These are phyloP conservation scores for Sparassis latifolia DNA, from an alignment of 1,284 basidiomycete genomes.

Conservation along the genomic window DNA sequence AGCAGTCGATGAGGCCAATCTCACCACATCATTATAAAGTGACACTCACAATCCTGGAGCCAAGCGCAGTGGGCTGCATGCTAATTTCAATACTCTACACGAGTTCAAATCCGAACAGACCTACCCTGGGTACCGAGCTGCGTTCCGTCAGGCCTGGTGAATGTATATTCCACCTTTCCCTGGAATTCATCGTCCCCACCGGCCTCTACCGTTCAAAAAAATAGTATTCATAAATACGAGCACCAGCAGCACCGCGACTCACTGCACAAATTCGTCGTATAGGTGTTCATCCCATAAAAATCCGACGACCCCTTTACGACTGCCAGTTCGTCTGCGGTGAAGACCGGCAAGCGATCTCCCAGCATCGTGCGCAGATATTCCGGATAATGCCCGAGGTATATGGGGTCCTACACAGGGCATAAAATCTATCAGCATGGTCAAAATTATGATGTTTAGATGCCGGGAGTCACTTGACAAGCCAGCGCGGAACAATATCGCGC, in stretches of 20 bases:
- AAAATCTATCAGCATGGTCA: neutral
- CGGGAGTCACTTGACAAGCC: neutral
- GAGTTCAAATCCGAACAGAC: constrained; percentile 3
- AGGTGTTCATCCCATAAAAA: constrained; percentile 70
- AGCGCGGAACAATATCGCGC: too few relatives aligned
- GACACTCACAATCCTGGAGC: constrained; percentile 52
- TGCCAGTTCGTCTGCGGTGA: constrained; percentile 53
- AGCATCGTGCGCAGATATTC: constrained; percentile 53
- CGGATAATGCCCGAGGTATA: constrained; percentile 71
- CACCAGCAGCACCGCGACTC: constrained; percentile 18
- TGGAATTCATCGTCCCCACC: constrained; percentile 63
- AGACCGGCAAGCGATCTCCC: constrained; percentile 58
- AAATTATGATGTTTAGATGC: neutral
- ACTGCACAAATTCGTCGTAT: constrained; percentile 68
- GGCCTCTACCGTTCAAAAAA: constrained; percentile 32
- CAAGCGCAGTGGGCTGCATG: constrained; percentile 50
- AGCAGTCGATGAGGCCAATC: too few relatives aligned
- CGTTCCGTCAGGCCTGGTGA: constrained; percentile 57
- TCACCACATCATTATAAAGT: neutral
- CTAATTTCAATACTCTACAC: constrained; percentile 2
- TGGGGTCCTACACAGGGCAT: constrained; percentile 45
- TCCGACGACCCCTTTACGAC: constrained; percentile 66
- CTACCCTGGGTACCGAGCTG: constrained; percentile 63
- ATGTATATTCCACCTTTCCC: constrained; percentile 55
- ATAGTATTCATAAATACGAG: constrained; percentile 14